Conservation (phyloP, 2,329 filamentous ascomycete species). For the Colletotrichum agaves region DNA sequence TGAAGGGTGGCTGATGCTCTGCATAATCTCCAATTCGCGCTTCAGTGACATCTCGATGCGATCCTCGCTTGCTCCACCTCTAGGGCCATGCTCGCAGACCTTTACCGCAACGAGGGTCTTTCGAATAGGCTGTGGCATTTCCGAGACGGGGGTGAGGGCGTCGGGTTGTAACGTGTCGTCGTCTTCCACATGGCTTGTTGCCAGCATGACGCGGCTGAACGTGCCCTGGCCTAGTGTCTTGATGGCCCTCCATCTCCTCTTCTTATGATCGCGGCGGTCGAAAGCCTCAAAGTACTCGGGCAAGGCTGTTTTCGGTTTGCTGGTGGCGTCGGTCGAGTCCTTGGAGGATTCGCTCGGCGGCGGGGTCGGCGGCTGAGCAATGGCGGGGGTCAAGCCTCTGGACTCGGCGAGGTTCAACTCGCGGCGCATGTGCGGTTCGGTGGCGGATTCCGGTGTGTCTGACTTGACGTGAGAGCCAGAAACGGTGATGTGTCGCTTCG, state of each 20-base stretch:
- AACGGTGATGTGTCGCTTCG: slow-evolving; percentile 79
- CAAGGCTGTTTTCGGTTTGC: slow-evolving; percentile 51
- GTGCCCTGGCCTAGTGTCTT: slow-evolving; percentile 90
- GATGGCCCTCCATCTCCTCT: slow-evolving; percentile 81
- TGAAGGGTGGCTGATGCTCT: slow-evolving; percentile 86
- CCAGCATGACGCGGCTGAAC: slow-evolving; percentile 93
- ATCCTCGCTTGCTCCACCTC: slow-evolving; percentile 91
- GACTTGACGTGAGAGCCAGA: slow-evolving; percentile 67
- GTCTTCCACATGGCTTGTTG: slow-evolving; percentile 78
- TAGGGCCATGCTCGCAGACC: slow-evolving; percentile 93
- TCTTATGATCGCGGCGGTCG: slow-evolving; percentile 74
- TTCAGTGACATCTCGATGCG: slow-evolving; percentile 93
- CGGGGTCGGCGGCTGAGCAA: slow-evolving; percentile 79
- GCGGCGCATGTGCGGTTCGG: slow-evolving; percentile 68
- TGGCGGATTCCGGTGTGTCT: slow-evolving; percentile 47
- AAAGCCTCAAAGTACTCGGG: slow-evolving; percentile 77
- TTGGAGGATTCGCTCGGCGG: slow-evolving; percentile 80
- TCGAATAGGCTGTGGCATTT: slow-evolving; percentile 58
- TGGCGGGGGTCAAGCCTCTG: slow-evolving; percentile 73
- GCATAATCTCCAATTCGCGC: slow-evolving; percentile 94
- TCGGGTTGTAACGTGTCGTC: slow-evolving; percentile 50
- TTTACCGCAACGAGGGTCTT: slow-evolving; percentile 93
- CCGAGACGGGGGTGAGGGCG: slow-evolving; percentile 54
- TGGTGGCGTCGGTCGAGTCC: slow-evolving; percentile 54
- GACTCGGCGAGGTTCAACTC: slow-evolving; percentile 85